A percentile compares a stretch with the other conserved stretches of the same genome.
These are phyloP conservation scores for Immersiella caudata DNA, from an alignment of 495 filamentous ascomycete species.

Conservation along the genomic window DNA sequence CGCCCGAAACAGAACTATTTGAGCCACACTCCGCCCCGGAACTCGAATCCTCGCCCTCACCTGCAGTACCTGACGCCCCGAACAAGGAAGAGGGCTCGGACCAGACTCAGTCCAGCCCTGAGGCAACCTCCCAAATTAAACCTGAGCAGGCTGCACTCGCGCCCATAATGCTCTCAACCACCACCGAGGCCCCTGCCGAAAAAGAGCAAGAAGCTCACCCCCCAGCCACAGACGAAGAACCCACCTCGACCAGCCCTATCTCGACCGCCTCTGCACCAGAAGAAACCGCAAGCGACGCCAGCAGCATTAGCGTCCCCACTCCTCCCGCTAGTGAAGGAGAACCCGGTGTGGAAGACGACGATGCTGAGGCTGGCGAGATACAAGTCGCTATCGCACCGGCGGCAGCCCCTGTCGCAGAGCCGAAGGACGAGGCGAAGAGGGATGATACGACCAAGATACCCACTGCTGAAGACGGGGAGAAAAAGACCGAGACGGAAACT, in stretches of 20 bases:
- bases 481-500: not conserved
- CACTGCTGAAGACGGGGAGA: not conserved
- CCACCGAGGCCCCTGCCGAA: not conserved
- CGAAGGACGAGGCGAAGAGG: not conserved
- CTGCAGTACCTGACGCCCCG: not conserved
- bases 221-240: not conserved
- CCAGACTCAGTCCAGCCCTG: not conserved
- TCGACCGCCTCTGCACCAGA: not conserved
- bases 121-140: not conserved
- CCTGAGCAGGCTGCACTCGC: not conserved
- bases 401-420: not conserved
- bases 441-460: not conserved
- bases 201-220: not conserved
- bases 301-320: not conserved
- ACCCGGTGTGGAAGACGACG: conserved; percentile 4
- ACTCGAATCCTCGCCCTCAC: not conserved
- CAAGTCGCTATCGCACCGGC: not conserved
- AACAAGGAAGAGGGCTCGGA: not conserved
- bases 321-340: conserved; percentile 13
- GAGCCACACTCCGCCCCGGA: conserved; percentile 9
- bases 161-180: conserved; percentile 10
- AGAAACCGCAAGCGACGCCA: conserved; percentile 6
- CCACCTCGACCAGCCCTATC: not conserved
- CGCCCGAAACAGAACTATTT: not conserved
- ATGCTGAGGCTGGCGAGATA: conserved; percentile 12